Percentiles rank a stretch among this genome's conserved stretches.
Conservation (phyloP, 176 grass and related monocot genomes). For the Cenchrus purpureus region DNA sequence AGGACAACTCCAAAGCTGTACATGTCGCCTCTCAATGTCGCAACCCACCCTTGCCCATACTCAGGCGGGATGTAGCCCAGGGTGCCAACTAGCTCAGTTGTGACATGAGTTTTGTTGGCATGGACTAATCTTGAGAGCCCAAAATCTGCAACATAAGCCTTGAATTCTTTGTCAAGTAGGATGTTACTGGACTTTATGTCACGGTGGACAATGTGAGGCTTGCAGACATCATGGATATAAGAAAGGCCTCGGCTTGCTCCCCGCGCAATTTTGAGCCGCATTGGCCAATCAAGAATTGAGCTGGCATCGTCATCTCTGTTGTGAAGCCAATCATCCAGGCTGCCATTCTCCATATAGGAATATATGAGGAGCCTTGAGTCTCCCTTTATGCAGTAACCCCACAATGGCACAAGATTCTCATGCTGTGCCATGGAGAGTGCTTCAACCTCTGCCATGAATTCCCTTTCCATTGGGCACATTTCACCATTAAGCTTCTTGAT, state of each 20-base stretch:
- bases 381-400: conserved; percentile 62
- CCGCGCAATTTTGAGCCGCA: conserved; percentile 51
- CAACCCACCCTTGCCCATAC: conserved; percentile 70
- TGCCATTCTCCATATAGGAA: conserved; percentile 77
- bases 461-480: conserved; percentile 59
- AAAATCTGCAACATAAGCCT: conserved; percentile 82
- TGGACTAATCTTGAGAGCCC: conserved; percentile 72
- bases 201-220: conserved; percentile 73
- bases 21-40: conserved; percentile 70
- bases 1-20: conserved; percentile 89
- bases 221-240: conserved; percentile 71
- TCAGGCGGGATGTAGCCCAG: conserved; percentile 84
- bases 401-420: conserved; percentile 62
- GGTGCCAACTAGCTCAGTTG: conserved; percentile 72
- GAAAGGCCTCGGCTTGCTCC: conserved; percentile 62
- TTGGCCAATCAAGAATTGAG: conserved; percentile 57
- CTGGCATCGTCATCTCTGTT: conserved; percentile 33
- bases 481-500: conserved; percentile 71
- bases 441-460: conserved; percentile 75
- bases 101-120: conserved; percentile 72
- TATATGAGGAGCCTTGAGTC: conserved; percentile 60
- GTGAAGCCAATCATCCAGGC: conserved; percentile 81
- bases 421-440: conserved; percentile 69
- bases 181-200: conserved; percentile 93
- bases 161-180: conserved; percentile 65